Base-by-base conservation (phyloP, 208 protist genomes). In the Crithidia bombi region DNA sequence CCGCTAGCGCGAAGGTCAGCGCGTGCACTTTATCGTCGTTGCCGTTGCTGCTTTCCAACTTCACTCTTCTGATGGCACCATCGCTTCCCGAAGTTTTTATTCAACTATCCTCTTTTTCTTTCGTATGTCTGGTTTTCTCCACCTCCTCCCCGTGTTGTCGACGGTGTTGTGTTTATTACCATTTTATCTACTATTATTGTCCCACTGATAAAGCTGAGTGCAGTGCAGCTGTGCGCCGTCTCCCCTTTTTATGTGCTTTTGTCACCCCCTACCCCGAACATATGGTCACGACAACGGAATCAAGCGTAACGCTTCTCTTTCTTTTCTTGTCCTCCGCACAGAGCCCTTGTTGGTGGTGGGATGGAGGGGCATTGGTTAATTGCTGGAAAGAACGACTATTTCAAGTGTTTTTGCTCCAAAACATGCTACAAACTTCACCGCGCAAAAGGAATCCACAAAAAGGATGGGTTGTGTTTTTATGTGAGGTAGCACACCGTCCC, bases 31-130 rank as follows among this genome's bases (percentile, higher is more conserved):
- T 64, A 43, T 64, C 57, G 41, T 39, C 51, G 17, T 64, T 35
- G 57, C 19, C 35, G 57, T 64, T 64, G 38, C 41, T 43, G 25
- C 57, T 51, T 51, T 64, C 19, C 57, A 64, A 64, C 57, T 64
- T 64, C 28, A 39, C 41, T 64, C 57, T 39, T 64, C 41, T 51
- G 38, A 14, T n/a, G 38, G 25, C 43, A 21, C 57, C 32, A 51
- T 38, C 25, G 57, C 43, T 43, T 36, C 3, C 15, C 23, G 41
- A 51, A n/a, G 41, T 51, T 49, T 26, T 17, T 32, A 64, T 64
- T 64, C 57, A 64, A 64, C 41, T 64, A 36, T 64, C 38, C 41
- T 36, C 38, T 51, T 64, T 23, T 25, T 32, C 21, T 44, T 47
- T 44, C 30, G 5, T 44, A 3, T 44, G 9, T 35, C 56, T 25